Conservation (phyloP, 164 flowering plant genomes). For the Aristolochia fimbriata region DNA sequence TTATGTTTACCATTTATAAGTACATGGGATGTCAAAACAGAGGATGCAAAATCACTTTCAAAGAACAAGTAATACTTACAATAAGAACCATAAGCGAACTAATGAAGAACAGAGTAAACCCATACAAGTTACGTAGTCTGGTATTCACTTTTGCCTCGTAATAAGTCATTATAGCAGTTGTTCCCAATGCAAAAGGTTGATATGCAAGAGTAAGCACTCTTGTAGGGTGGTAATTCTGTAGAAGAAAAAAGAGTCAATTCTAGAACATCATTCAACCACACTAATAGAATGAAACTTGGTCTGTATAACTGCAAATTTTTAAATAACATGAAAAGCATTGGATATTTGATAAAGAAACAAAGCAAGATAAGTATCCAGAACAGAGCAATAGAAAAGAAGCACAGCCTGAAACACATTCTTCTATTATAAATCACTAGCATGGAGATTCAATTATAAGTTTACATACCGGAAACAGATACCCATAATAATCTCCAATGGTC, state of each 20-base stretch:
- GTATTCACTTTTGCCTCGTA: conserved; percentile 36
- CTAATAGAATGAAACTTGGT: too few species aligned
- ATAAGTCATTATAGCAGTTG: conserved; percentile 22
- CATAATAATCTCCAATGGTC: conserved; percentile 31
- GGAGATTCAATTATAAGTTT: too few species aligned
- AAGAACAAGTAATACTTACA: conserved; percentile 28
- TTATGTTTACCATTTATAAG: neutral
- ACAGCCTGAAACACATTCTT: too few species aligned
- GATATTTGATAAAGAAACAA: too few species aligned
- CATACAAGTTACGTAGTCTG: conserved; percentile 29
- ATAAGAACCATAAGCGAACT: conserved; percentile 46
- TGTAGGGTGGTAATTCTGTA: conserved; percentile 29
- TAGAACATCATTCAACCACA: neutral
- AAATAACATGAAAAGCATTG: too few species aligned
- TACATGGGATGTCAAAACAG: neutral
- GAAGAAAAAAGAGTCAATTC: neutral
- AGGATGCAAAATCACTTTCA: neutral
- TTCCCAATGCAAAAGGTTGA: conserved; percentile 36
- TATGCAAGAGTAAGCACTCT: conserved; percentile 37
- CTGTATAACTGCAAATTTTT: too few species aligned
- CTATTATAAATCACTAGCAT: too few species aligned
- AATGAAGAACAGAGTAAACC: conserved; percentile 49
- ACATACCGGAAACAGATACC: conserved; percentile 18
- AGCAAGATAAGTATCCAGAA: too few species aligned
- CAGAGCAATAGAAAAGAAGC: too few species aligned